Evolutionary conservation across 148 eudicot genomes (phyloP).

Genomic region (Spergularia marina): DNA sequence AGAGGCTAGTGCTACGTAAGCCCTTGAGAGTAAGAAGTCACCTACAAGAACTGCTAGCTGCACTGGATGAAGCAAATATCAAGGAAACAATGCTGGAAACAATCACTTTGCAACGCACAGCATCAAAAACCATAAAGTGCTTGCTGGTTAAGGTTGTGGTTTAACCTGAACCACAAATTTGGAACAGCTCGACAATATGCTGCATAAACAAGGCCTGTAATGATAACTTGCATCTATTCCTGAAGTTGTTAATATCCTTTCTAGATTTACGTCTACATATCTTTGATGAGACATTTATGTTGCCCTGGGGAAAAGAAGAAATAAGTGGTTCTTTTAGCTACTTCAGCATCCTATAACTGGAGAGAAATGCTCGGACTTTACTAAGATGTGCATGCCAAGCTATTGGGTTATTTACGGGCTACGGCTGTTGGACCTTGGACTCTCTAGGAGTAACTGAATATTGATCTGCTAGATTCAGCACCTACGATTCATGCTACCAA

Average conservation of each 20-base stretch:
- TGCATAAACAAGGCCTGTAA: background rate
- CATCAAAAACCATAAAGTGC: background rate
- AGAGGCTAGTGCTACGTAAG: slow-evolving; percentile 22
- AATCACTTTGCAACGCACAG: background rate
- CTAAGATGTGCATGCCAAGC: slow-evolving; percentile 5
- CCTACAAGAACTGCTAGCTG: slow-evolving; percentile 26
- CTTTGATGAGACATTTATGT: slow-evolving; percentile 4
- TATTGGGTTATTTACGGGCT: background rate
- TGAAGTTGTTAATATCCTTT: no score
- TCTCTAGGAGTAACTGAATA: background rate
- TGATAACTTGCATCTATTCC: background rate
- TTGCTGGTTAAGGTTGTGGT: background rate
- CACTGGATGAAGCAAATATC: slow-evolving; percentile 12
- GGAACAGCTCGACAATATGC: background rate
- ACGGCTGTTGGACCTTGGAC: background rate
- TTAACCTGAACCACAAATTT: background rate
- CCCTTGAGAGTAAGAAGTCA: slow-evolving; percentile 25
- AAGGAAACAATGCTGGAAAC: slow-evolving; percentile 4
- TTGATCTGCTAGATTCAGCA: no score
- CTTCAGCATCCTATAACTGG: background rate
- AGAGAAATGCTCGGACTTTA: background rate
- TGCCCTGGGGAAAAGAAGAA: background rate
- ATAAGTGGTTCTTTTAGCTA: background rate
- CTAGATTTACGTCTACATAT: background rate
- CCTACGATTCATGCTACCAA: no score